Base-by-base conservation (phyloP, 495 filamentous ascomycete species). In the Hypoxylon lienhwacheense region DNA sequence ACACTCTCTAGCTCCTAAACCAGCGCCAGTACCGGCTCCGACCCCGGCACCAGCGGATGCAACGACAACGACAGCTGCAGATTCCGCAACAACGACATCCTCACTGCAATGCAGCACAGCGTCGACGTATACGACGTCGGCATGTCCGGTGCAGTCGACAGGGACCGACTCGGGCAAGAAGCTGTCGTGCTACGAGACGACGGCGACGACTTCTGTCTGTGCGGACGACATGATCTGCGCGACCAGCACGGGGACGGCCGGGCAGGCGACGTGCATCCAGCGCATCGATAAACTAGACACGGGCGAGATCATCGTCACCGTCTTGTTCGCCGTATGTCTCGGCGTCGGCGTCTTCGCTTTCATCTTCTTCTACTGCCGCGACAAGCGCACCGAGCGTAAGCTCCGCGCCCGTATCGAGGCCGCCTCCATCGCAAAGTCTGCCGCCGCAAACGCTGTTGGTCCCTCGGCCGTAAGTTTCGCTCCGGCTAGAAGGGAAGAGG, bases 141-240 rank as follows among this genome's bases (percentile, higher is more conserved):
- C 57, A 0, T 78, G 77, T 59, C 69, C 69, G n/a, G 32, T 62
- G 1, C 63, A 68, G 12, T 67, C 69, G 1, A 70, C 71, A 0
- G 73, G 70, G 45, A 7, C 63, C 7, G 41, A 35, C n/a, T 37
- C 63, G 10, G 66, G 66, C 42, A 56, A 64, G 12, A 57, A 55
- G 24, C 51, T 71, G 7, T 21, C 66, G 11, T 80, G 77, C 71
- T 68, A 60, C 47, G 41, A 69, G 6, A 73, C 73, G 14, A 35
- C 36, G 0, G 55, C 60, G 1, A 43, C 68, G 36, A 61, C 61
- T 1, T 12, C 53, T 6, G 66, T 70, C 37, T 81, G 78, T 69
- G 68, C 65, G 16, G 69, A 69, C 12, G 72, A 66, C n/a, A 59
- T 73, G 14, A 63, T 77, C 52, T 81, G 78, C 74, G 51, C 52